A percentile compares a stretch with the other conserved stretches of the same genome.
phyloP scores from a whole-genome alignment of 2,329 filamentous ascomycete species.

The Sarocladium brachiariae region DNA sequence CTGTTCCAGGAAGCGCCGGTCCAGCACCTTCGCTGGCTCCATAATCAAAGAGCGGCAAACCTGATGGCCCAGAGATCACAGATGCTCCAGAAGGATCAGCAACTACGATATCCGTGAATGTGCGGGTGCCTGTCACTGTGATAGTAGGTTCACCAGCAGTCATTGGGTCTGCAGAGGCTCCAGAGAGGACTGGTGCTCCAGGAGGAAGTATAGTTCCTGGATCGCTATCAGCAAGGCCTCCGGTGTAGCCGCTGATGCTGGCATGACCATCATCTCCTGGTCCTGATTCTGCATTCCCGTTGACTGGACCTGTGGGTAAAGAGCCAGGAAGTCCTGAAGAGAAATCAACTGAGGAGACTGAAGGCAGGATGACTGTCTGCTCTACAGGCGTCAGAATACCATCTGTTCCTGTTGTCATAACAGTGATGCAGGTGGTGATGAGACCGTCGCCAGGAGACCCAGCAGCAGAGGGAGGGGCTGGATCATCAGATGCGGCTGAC shows the following conservation, averaged over 20 bases:
- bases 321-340: constrained; percentile 14
- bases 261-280: neutral
- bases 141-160: constrained; percentile 10
- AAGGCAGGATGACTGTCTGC: constrained; percentile 19
- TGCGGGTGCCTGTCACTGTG: constrained; percentile 7
- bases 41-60: constrained; percentile 7
- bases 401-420: constrained; percentile 24
- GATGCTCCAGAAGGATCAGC: constrained; percentile 9
- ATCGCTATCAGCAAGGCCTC: neutral
- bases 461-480: neutral
- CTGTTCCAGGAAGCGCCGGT: neutral
- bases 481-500: neutral
- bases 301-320: constrained; percentile 11
- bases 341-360: neutral
- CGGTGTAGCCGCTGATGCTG: neutral
- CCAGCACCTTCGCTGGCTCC: neutral
- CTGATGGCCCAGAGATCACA: constrained; percentile 2
- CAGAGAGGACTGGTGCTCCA: neutral
- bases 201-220: neutral
- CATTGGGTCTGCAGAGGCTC: neutral
- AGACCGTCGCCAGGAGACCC: constrained; percentile 13
- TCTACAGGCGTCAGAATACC: constrained; percentile 23
- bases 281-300: neutral
- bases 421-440: constrained; percentile 24
- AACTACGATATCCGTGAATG: constrained; percentile 13